phyloP scores from a whole-genome alignment of 257 asterid genomes.

The Gentiana straminea region DNA sequence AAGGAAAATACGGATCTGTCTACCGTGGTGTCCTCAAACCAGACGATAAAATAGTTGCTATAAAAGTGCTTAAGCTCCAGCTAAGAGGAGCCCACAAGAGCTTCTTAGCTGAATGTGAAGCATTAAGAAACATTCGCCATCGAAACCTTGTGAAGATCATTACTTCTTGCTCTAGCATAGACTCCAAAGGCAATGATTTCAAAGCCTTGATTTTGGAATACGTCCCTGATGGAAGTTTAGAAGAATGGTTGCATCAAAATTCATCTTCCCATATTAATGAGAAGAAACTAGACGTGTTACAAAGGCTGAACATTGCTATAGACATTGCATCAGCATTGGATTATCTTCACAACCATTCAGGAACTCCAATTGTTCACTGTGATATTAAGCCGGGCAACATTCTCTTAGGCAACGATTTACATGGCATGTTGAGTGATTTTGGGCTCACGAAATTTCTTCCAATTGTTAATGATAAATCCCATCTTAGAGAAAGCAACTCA shows the following conservation, averaged over 20 bases:
- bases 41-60: slow-evolving; percentile 22
- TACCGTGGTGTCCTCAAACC: slow-evolving; percentile 29
- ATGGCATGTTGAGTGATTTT: slow-evolving; percentile 40
- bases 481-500: slow-evolving; percentile 13
- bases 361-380: slow-evolving; percentile 32
- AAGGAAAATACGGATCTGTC: slow-evolving; percentile 42
- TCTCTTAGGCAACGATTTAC: slow-evolving; percentile 34
- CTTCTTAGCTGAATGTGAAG: slow-evolving; percentile 41
- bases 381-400: slow-evolving; percentile 48
- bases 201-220: slow-evolving; percentile 35
- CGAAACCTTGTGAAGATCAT: slow-evolving; percentile 36
- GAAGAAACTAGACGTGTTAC: slow-evolving; percentile 17
- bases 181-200: slow-evolving; percentile 38
- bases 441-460: slow-evolving; percentile 33
- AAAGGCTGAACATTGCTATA: slow-evolving; percentile 27
- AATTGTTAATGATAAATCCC: no score
- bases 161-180: slow-evolving; percentile 44
- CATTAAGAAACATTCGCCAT: slow-evolving; percentile 33
- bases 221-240: slow-evolving; percentile 44
- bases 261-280: not conserved
- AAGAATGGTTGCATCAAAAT: slow-evolving; percentile 37
- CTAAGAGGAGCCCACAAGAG: slow-evolving; percentile 34
- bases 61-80: slow-evolving; percentile 35
- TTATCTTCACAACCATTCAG: slow-evolving; percentile 38
- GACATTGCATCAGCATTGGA: slow-evolving; percentile 37